These are phyloP conservation scores for Trichoderma semiorbis DNA, from an alignment of 2,329 filamentous ascomycete species.

Conservation along the genomic window DNA sequence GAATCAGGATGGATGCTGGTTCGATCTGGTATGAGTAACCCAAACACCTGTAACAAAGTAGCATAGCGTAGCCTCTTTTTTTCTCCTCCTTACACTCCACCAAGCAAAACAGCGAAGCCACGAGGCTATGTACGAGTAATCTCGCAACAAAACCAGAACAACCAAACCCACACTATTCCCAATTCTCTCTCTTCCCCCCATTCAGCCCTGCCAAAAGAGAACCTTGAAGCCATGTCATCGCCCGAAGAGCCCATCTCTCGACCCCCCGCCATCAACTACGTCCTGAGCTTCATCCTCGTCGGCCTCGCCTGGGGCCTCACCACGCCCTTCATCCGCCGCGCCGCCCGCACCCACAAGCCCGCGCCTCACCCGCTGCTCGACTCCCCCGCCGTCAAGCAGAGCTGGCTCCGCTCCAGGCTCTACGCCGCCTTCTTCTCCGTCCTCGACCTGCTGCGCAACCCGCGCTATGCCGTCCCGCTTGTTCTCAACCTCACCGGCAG, in stretches of 20 bases:
- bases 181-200: not conserved
- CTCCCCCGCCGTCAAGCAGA: constrained; percentile 47
- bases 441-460: constrained; percentile 72
- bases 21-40: not conserved
- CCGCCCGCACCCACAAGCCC: constrained; percentile 71
- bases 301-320: constrained; percentile 91
- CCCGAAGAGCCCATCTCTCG: constrained; percentile 22
- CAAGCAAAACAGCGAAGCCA: not conserved
- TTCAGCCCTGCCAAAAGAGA: not conserved
- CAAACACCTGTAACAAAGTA: not conserved
- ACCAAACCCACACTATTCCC: not conserved
- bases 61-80: not conserved
- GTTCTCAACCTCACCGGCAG: constrained; percentile 88
- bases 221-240: not conserved
- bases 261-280: constrained; percentile 70
- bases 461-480: constrained; percentile 79
- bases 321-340: constrained; percentile 85
- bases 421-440: constrained; percentile 70
- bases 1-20: not conserved
- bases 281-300: constrained; percentile 85
- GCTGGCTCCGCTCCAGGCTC: constrained; percentile 60
- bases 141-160: not conserved
- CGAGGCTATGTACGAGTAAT: not conserved
- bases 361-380: constrained; percentile 55
- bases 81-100: not conserved